These are phyloP conservation scores for Leptodontidium sp. DNA, from an alignment of 2,329 filamentous ascomycete species.

Conservation along the genomic window DNA sequence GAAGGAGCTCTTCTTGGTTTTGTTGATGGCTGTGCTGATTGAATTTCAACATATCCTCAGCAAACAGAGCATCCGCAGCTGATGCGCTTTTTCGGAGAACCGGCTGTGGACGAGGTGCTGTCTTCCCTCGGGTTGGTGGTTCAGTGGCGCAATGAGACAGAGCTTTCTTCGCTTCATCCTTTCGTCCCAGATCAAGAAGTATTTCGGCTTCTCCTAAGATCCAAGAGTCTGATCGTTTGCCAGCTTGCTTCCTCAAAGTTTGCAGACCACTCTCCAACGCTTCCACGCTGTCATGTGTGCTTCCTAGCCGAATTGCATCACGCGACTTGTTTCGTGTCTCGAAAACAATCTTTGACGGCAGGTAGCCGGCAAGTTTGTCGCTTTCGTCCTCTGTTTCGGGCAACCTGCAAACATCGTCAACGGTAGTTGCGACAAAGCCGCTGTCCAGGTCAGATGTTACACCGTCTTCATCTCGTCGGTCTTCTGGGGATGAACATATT, in stretches of 20 bases:
- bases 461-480: conserved; percentile 2
- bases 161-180: conserved; percentile 11
- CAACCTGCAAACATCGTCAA: conserved; percentile 8
- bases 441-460: conserved; percentile 15
- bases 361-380: conserved; percentile 1
- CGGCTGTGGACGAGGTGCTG: not conserved
- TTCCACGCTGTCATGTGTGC: conserved; percentile 8
- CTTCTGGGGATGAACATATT: conserved; percentile 7
- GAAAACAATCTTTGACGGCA: conserved; percentile 9
- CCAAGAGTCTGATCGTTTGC: conserved; percentile 18
- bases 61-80: conserved; percentile 9
- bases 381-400: not conserved
- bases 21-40: conserved; percentile 17
- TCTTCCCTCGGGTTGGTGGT: not conserved
- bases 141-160: conserved; percentile 13
- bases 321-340: conserved; percentile 17
- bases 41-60: conserved; percentile 17
- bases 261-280: conserved; percentile 14
- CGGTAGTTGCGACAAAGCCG: conserved; percentile 10
- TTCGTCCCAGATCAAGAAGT: conserved; percentile 18
- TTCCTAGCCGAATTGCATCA: conserved; percentile 14
- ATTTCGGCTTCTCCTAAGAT: conserved; percentile 19
- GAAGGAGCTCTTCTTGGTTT: conserved; percentile 16
- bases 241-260: conserved; percentile 15
- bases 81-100: conserved; percentile 11